Evolutionary conservation across 306 rosid species (phyloP).

Genomic region (Begonia masoniana): DNA sequence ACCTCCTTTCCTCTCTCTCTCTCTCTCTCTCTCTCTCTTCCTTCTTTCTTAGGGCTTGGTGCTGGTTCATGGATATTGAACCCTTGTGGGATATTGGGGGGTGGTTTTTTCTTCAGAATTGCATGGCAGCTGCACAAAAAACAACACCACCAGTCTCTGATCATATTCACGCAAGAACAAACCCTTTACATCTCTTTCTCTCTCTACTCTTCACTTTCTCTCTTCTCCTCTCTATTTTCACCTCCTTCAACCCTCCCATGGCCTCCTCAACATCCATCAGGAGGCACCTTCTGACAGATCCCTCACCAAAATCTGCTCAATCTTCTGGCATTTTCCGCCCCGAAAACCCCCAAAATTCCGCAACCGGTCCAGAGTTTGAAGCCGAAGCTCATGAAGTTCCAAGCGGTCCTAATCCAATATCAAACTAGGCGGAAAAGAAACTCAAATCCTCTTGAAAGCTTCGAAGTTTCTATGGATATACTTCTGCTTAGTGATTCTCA

Average conservation of each 20-base stretch:
- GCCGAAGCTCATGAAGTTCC: slow-evolving; percentile 16
- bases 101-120: slow-evolving; percentile 78
- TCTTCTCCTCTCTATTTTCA: slow-evolving; percentile 30
- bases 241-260: slow-evolving; percentile 32
- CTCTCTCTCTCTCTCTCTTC: too few relatives aligned
- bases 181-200: slow-evolving; percentile 28
- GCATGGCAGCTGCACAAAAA: slow-evolving; percentile 79
- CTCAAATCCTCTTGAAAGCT: neutral
- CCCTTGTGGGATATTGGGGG: slow-evolving; percentile 99
- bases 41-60: slow-evolving; percentile 36
- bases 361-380: neutral
- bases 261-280: slow-evolving; percentile 16
- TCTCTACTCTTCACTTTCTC: slow-evolving; percentile 45
- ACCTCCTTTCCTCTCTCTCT: neutral
- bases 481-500: neutral
- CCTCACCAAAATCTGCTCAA: slow-evolving; percentile 22
- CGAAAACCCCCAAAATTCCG: neutral
- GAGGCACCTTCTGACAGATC: slow-evolving; percentile 23
- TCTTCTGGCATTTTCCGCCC: slow-evolving; percentile 9
- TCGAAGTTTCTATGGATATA: neutral
- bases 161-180: slow-evolving; percentile 34
- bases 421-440: neutral
- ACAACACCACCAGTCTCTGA: slow-evolving; percentile 29
- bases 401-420: slow-evolving; percentile 17
- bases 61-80: slow-evolving; percentile 99